Evolutionary conservation across 1,139 yeast species (phyloP), one percentile per base, ranked within the genome.

Genomic region (Scheffersomyces titani): DNA sequence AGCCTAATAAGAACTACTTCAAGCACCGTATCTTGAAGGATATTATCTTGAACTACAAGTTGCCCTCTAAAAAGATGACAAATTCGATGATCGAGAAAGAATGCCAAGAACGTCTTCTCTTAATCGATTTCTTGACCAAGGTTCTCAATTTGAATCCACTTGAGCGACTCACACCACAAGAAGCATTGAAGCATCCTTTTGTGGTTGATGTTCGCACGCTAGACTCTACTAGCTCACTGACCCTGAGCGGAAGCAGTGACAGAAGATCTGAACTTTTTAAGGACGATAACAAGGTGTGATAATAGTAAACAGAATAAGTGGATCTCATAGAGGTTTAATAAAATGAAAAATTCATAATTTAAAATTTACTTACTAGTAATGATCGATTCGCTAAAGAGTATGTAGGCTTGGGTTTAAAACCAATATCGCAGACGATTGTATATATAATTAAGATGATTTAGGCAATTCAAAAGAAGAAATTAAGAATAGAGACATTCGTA

Each of bases 141-240:
- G 83, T 91, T 11, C 77, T 94, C 58, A 91, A 89, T 64, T 74
- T 92, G 68, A 93, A 93, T 72, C 99, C 99, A 0, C 80, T 94
- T 65, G 97, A 93, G 70, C 82, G 99, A 65, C 89, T 97, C 87
- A 92, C 98, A 0, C 99, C 99, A 11, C 97, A 92, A 65, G 98
- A 94, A 70, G 99, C 98, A 0, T 80, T 89, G 22, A 80, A 86
- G 72, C 99, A 96, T 74, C 98, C 98, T 0, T 94, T 96, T 71
- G 85, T 94, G 20, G 88, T 63, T 52, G 78, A 75, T 57, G 61
- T 61, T 18, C 59, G 51, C 49, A 60, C 57, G n/a, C 54, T 58
- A 19, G 61, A 58, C 19, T 19, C 18, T n/a, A 46, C 20, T 7
- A 19, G 49, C 49, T 46, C 49, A 7, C 20, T 22, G 16, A 19